Evolutionary conservation across 768 basidiomycete species (phyloP).

Genomic region (Filobasidium wieringae): DNA sequence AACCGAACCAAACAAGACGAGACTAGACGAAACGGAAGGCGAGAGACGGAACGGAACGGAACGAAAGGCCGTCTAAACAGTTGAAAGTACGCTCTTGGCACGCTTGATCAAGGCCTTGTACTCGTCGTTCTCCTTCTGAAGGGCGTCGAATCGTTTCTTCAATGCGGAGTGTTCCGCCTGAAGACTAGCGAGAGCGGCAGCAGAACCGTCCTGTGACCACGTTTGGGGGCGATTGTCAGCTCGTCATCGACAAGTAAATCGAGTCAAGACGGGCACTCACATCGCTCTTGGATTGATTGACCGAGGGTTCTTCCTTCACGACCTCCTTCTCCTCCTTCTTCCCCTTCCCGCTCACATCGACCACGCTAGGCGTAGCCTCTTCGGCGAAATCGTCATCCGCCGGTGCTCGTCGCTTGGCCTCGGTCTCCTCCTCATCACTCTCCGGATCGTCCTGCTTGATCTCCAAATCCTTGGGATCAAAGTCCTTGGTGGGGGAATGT

Average conservation of each 20-base stretch:
- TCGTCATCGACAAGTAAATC: too few relatives aligned
- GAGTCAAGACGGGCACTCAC: neutral
- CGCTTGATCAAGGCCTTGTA: neutral
- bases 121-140: neutral
- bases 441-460: conserved; percentile 15
- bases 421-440: conserved; percentile 10
- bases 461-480: conserved; percentile 8
- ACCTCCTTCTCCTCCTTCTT: neutral
- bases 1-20: too few relatives aligned
- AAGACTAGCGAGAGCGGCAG: neutral
- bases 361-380: neutral
- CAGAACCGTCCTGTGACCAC: too few relatives aligned
- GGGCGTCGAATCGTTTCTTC: neutral
- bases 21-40: too few relatives aligned
- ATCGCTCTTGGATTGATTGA: neutral
- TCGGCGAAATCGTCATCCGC: conserved; percentile 9
- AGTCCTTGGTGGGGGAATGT: conserved; percentile 2
- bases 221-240: too few relatives aligned
- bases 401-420: conserved; percentile 13
- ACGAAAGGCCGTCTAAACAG: too few relatives aligned
- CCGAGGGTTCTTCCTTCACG: neutral
- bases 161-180: neutral
- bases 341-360: neutral
- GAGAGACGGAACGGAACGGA: too few relatives aligned
- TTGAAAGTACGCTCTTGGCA: neutral